Base-by-base conservation (phyloP, 1,284 basidiomycete species). In the Malassezia restricta region DNA sequence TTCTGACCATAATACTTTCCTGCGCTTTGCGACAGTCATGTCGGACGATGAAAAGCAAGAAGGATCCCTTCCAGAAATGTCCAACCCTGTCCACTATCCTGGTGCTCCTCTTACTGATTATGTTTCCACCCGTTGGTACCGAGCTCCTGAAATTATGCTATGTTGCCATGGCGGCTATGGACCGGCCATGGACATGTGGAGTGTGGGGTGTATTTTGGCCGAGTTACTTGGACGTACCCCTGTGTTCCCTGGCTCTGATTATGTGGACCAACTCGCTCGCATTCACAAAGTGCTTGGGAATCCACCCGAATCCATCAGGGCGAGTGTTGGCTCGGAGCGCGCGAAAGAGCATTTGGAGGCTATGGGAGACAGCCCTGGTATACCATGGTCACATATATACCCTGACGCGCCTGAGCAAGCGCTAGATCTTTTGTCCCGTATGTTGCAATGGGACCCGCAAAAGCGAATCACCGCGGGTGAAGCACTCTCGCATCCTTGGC, bases 101-200 rank as follows among this genome's bases (percentile, higher is more conserved):
- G 68, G 68, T 8, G 70, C 63, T 14, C 70, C 68, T 12, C 56
- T 71, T 12, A 73, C 70, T 27, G 67, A 65, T 31, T 73, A 73
- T 51, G 70, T 73, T 8, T 60, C 70, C 15, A 73, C 70, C 5
- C 49, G 70, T 39, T 73, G 68, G 70, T 71, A 73, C 54, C 63
- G 70, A 5, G 68, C 70, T 0, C 70, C 70, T 29, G 70, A 73
- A 43, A 63, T 70, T 49, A 70, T 73, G 68, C 65, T 73, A n/a
- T 65, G 67, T 49, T 70, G 64, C 60, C 54, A 58, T 15, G 61
- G 62, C 14, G 70, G 70, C 20, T 73, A 73, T 57, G 69, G 66
- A 15, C 46, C 63, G n/a, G 61, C 65, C 27, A 63, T 70, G 57
- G 70, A 73, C 58, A 66, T 73, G 59, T 73, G 70, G 70, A 65